Percentiles rank a stretch among this genome's conserved stretches.
Conservation (phyloP, 2,329 filamentous ascomycete species). For the Blumeriella jaapii region DNA sequence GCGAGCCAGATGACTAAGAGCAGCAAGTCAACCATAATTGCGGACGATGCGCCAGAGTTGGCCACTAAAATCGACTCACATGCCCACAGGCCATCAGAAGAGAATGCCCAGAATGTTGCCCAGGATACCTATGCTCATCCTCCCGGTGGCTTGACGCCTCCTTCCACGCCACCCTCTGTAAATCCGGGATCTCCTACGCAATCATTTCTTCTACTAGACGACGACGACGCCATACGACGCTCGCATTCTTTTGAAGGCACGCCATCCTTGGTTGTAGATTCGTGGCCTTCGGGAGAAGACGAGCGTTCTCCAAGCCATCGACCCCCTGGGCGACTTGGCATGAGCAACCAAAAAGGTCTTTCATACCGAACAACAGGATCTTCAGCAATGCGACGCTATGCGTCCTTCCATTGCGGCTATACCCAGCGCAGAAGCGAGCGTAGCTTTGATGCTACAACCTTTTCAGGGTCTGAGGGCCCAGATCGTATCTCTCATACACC, state of each 20-base stretch:
- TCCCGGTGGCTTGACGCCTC: conserved; percentile 45
- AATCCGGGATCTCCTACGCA: conserved; percentile 36
- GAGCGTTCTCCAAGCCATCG: conserved; percentile 18
- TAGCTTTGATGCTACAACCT: conserved; percentile 51
- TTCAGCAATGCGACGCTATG: conserved; percentile 41
- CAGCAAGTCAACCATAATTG: conserved; percentile 85
- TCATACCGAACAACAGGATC: conserved; percentile 38
- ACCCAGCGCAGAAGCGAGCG: conserved; percentile 38
- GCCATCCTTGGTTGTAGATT: conserved; percentile 21
- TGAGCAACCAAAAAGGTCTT: conserved; percentile 12
- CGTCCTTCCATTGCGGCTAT: conserved; percentile 48
- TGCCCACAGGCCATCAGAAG: conserved; percentile 35
- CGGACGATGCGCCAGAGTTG: conserved; percentile 42
- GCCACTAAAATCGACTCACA: conserved; percentile 37
- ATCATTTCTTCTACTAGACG: conserved; percentile 44
- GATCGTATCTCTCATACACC: conserved; percentile 34
- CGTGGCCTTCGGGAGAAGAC: conserved; percentile 16
- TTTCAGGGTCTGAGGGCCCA: conserved; percentile 43
- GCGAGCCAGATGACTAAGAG: conserved; percentile 44
- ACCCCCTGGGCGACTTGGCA: conserved; percentile 14
- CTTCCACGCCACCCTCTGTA: conserved; percentile 45
- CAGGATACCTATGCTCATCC: conserved; percentile 39
- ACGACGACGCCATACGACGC: conserved; percentile 29
- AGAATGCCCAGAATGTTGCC: conserved; percentile 43
- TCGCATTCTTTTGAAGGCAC: conserved; percentile 27